Evolutionary conservation across 2,329 filamentous ascomycete species (phyloP), one percentile per base, ranked within the genome.

Genomic region (Cytospora paraplurivora): DNA sequence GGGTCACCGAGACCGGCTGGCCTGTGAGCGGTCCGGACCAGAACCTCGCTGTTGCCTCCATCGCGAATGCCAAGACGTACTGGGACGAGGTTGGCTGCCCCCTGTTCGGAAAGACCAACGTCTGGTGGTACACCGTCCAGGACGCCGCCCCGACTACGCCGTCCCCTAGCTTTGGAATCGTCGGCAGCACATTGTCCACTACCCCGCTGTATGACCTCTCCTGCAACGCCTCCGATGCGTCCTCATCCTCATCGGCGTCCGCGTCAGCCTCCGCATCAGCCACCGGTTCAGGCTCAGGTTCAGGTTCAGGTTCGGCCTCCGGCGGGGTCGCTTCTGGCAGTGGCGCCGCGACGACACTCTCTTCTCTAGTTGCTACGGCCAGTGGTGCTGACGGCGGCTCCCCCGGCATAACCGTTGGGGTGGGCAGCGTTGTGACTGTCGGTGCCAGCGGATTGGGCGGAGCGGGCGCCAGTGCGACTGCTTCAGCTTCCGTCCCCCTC

Each of bases 31-130:
- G 65, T 2, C 33, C 53, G 21, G 57, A 56, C 19, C 62, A 56
- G 56, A 64, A 67, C 56, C 27, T 51, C 27, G 65, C 65, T 19
- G 59, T 62, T 4, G 59, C 65, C 47, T 59, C 44, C 44, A 41
- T 63, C 2, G 21, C 6, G 59, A 93, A 94, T 72, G 91, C 93
- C 51, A 82, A 91, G 79, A 83, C 76, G n/a, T 97, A 86, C 83
- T 96, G 91, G 90, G 82, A 91, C 69, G 79, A 89, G 53, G 89
- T 94, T 59, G 90, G 87, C 59, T 96, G 92, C 82, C n/a, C 59
- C 15, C 76, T 88, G 64, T 87, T 92, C 67, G 85, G 84, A 70
- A 82, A 81, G 56, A 80, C 78, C 71, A 88, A 88, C 73, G 83
- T 87, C 63, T 94, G 87, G 85, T 94, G 90, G 88, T 92, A 88